These are phyloP conservation scores for Physcomitrellopsis africana DNA, from an alignment of 225 moss, liverwort and hornwort species.

Conservation along the genomic window DNA sequence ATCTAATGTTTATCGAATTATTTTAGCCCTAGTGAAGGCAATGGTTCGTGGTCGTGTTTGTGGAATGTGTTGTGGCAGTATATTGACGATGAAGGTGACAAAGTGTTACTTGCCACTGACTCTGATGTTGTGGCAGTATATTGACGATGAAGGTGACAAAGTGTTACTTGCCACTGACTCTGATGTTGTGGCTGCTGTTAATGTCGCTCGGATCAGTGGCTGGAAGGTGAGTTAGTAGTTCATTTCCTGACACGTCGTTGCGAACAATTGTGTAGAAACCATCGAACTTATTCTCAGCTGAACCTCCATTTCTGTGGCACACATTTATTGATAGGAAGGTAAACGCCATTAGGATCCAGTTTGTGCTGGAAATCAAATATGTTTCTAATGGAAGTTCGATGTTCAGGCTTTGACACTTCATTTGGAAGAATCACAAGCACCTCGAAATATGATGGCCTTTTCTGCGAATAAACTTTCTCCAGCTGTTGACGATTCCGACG, in stretches of 20 bases:
- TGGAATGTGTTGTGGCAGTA: constrained; percentile 60
- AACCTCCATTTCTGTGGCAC: not conserved
- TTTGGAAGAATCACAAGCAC: constrained; percentile 22
- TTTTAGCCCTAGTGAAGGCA: not conserved
- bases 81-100: constrained; percentile 98
- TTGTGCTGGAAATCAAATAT: not conserved
- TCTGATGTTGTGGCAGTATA: constrained; percentile 75
- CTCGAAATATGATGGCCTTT: not conserved
- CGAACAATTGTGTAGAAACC: not conserved
- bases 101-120: constrained; percentile 87
- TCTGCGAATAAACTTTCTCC: not conserved
- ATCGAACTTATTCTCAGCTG: no score
- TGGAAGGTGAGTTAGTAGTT: constrained; percentile 71
- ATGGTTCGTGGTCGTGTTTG: constrained; percentile 21
- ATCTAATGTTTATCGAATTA: not conserved
- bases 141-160: constrained; percentile 97
- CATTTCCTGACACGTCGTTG: not conserved
- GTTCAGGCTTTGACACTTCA: constrained; percentile 33
- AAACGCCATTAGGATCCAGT: not conserved
- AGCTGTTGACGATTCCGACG: not conserved
- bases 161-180: constrained; percentile 88
- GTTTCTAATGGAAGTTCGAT: constrained; percentile 5
- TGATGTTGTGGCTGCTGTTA: constrained; percentile 49
- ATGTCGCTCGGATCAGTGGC: constrained; percentile 86
- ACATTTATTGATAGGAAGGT: not conserved